These are phyloP conservation scores for Escallonia rubra DNA, from an alignment of 129 eudicot genomes.

Conservation along the genomic window DNA sequence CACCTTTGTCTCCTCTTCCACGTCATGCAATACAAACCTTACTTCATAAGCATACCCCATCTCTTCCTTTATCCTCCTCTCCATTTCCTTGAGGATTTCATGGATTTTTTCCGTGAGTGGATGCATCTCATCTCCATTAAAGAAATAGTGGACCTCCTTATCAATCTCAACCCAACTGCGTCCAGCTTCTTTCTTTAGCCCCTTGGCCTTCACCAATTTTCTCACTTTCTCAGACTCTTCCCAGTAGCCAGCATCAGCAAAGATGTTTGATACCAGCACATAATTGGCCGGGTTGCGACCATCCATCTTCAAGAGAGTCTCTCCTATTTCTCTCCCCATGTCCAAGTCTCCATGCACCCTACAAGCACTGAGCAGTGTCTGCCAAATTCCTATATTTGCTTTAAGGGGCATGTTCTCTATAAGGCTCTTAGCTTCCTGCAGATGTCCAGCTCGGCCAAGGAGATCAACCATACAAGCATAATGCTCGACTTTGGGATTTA, in stretches of 20 bases:
- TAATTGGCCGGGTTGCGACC: conserved; percentile 53
- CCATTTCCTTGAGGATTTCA: conserved; percentile 40
- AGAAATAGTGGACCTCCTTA: conserved; percentile 58
- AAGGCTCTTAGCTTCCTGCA: conserved; percentile 58
- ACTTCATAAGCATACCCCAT: conserved; percentile 52
- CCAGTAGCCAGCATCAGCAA: conserved; percentile 64
- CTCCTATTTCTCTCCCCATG: conserved; percentile 71
- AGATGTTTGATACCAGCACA: conserved; percentile 59
- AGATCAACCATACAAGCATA: conserved; percentile 87
- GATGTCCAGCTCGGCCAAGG: conserved; percentile 70
- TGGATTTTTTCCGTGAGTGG: conserved; percentile 50
- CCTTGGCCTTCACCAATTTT: conserved; percentile 43
- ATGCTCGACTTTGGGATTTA: conserved; percentile 55
- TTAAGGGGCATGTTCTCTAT: conserved; percentile 60
- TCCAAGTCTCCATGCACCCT: conserved; percentile 70
- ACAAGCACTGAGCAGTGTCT: conserved; percentile 80
- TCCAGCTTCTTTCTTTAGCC: conserved; percentile 69
- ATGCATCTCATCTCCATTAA: conserved; percentile 61
- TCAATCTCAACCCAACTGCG: conserved; percentile 70
- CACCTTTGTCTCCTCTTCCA: conserved; percentile 65
- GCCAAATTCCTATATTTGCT: conserved; percentile 62
- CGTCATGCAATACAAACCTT: conserved; percentile 58
- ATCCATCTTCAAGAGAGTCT: conserved; percentile 52
- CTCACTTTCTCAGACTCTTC: conserved; percentile 61
- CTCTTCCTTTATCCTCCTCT: conserved; percentile 59